Evolutionary conservation across 2,329 filamentous ascomycete species (phyloP), one percentile per base, ranked within the genome.

Genomic region (Aschersonia sp.): DNA sequence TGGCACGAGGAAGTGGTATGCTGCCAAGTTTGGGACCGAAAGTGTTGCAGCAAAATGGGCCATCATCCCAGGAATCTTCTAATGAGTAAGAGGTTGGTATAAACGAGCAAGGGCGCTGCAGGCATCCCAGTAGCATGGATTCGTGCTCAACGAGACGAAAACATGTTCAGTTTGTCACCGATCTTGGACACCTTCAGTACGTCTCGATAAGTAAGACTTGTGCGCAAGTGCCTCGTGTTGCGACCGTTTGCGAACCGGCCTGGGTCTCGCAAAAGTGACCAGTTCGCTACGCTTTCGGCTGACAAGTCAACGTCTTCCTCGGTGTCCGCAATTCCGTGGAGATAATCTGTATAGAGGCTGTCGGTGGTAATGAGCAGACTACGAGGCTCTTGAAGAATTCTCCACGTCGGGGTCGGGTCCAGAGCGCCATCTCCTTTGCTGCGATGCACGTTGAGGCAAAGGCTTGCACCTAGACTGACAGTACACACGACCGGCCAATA

Each of bases 401-500:
- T 71, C 69, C 68, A 75, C 2, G 65, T 64, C 12, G 72, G 75
- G 37, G 65, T 62, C 10, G 63, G 60, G 52, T 73, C 69, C 50
- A 84, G 51, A 60, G 77, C 70, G n/a, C 75, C 76, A 48, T 79
- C 74, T 7, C 74, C 71, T 51, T 72, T 78, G 61, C 75, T 82
- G 55, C 72, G 71, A 60, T 85, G 80, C 11, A 97, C 69, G 55
- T 94, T 82, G 46, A 97, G 70, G 49, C 90, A 87, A 7, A 94
- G 69, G 44, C 78, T 78, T 8, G 79, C 78, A 0, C 87, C 87
- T 6, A 98, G 68, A 65, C 87, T 94, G 52, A 97, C 82, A 2
- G 92, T 97, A 53, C 87, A 92, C 10, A 96, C 90, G 11, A 94
- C 79, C 1, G 85, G 85, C 59, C 85, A 76, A 61, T 98, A 98